These are phyloP conservation scores for Styphnolobium japonicum DNA, from an alignment of 306 rosid species.

Conservation along the genomic window DNA sequence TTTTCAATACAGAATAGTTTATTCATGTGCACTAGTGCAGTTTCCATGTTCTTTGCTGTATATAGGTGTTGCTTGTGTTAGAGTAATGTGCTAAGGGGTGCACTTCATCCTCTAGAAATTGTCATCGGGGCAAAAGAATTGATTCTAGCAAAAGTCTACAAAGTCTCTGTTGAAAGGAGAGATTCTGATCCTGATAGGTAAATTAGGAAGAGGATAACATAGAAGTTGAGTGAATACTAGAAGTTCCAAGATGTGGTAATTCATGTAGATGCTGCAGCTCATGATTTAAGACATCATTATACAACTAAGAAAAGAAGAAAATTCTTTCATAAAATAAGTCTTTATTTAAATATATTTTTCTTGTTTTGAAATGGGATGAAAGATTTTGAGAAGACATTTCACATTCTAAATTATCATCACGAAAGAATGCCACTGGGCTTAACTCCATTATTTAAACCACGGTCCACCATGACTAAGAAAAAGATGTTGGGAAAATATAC, in stretches of 20 bases:
- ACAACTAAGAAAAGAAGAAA: background rate
- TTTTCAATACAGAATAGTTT: background rate
- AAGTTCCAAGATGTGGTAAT: constrained; percentile 1
- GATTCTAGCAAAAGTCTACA: background rate
- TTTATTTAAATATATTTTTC: background rate
- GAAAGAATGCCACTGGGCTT: background rate
- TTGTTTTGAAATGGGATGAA: background rate
- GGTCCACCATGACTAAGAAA: constrained; percentile 40
- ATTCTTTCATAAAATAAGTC: background rate
- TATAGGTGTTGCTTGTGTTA: constrained; percentile 4
- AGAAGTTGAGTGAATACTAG: background rate
- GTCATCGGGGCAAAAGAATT: background rate
- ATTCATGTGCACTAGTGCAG: background rate
- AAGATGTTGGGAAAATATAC: too few species aligned
- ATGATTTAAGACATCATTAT: background rate
- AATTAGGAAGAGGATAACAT: background rate
- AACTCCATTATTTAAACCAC: constrained; percentile 4
- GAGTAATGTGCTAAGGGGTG: background rate
- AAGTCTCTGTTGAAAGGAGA: background rate
- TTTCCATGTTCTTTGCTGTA: background rate
- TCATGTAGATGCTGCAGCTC: background rate
- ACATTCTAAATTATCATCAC: background rate
- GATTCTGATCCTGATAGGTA: background rate
- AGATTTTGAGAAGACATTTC: background rate
- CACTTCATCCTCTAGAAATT: background rate